Conservation (phyloP, 495 filamentous ascomycete genomes). For the Penicillium longicatenatum region DNA sequence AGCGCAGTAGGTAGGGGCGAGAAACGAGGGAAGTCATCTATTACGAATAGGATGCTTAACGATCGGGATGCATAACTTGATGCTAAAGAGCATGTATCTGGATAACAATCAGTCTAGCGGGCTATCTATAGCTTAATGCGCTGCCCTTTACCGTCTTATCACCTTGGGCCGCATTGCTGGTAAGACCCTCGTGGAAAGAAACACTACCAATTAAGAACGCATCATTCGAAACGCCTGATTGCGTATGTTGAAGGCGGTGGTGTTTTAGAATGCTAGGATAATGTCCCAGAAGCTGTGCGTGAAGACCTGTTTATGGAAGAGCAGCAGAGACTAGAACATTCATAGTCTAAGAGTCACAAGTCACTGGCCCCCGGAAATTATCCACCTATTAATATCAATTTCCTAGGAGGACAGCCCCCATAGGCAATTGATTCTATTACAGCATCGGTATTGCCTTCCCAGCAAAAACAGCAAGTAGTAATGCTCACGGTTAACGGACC, state of each 20-base stretch:
- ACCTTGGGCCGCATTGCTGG: not conserved
- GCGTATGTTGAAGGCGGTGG: not conserved
- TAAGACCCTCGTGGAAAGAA: not conserved
- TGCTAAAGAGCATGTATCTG: no score
- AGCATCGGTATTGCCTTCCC: conserved; percentile 7
- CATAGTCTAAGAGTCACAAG: conserved; percentile 19
- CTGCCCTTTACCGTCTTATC: not conserved
- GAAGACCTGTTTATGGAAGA: conserved; percentile 34
- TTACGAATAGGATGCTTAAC: not conserved
- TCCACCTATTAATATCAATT: conserved; percentile 30
- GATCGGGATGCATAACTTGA: not conserved
- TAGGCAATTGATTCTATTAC: conserved; percentile 1
- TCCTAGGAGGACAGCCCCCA: conserved; percentile 13
- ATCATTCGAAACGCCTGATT: not conserved
- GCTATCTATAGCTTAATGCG: no score
- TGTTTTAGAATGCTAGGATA: conserved; percentile 17
- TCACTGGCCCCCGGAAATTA: conserved; percentile 5
- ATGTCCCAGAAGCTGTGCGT: conserved; percentile 24
- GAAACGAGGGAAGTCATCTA: conserved; percentile 10
- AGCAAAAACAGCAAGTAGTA: not conserved
- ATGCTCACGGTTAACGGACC: conserved; percentile 10
- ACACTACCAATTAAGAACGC: conserved; percentile 1
- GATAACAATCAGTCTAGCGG: no score
- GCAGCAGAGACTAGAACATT: conserved; percentile 27
- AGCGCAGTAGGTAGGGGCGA: not conserved